Evolutionary conservation across 2,329 filamentous ascomycete genomes (phyloP).

Genomic region (Aspergillus hortae): DNA sequence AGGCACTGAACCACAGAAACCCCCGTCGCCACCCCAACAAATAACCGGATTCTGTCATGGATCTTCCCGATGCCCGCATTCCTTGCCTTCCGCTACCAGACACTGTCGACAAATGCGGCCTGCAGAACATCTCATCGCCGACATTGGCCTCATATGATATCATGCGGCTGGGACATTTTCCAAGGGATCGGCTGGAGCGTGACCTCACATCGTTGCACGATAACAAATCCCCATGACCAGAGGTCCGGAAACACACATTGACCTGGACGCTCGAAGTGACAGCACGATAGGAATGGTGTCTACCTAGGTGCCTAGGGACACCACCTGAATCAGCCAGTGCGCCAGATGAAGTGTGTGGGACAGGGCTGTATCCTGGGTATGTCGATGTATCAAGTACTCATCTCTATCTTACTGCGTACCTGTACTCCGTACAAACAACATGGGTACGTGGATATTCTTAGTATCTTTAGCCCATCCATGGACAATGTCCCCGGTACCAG

Average conservation of each 20-base stretch:
- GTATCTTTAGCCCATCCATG: background rate
- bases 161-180: background rate
- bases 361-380: background rate
- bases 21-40: constrained; percentile 1
- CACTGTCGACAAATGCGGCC: background rate
- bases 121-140: background rate
- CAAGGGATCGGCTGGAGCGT: no score
- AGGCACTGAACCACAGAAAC: no score
- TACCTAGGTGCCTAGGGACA: no score
- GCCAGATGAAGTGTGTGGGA: no score
- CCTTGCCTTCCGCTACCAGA: background rate
- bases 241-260: background rate
- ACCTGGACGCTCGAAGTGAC: no score
- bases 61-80: background rate
- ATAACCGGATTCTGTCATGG: constrained; percentile 6
- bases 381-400: background rate
- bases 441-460: background rate
- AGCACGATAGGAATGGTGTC: no score
- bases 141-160: background rate
- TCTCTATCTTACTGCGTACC: no score
- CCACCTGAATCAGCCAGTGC: no score
- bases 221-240: no score
- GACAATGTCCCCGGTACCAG: no score
- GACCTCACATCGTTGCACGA: no score
- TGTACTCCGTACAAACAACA: background rate